Percentiles rank a stretch among this genome's conserved stretches.
phyloP scores from a whole-genome alignment of 2,329 filamentous ascomycete species.

The Sporothrix variecibatus region DNA sequence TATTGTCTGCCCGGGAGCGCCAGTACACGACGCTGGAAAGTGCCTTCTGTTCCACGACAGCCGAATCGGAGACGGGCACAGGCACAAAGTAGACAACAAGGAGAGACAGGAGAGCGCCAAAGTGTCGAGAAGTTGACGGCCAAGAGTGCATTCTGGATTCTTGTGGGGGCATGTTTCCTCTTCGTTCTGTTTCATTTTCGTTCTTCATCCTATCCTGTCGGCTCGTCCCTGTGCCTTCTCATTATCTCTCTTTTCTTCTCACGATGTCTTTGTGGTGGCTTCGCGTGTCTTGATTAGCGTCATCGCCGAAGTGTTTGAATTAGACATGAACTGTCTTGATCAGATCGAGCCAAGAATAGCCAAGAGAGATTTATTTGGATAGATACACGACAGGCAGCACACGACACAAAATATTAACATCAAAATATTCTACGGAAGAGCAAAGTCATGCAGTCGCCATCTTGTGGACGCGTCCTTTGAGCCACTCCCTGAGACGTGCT shows the following conservation, averaged over 20 bases:
- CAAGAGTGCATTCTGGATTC: neutral
- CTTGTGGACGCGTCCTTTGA: neutral
- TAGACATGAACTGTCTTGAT: conserved; percentile 1
- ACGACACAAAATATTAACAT: neutral
- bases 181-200: neutral
- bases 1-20: neutral
- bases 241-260: neutral
- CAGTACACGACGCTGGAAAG: neutral
- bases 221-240: neutral
- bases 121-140: neutral
- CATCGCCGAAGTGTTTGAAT: conserved; percentile 10
- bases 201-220: neutral
- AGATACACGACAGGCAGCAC: neutral
- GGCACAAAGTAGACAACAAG: neutral
- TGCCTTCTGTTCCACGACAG: conserved; percentile 3
- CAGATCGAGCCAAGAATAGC: neutral
- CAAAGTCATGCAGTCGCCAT: neutral
- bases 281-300: conserved; percentile 10
- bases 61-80: neutral
- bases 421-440: neutral
- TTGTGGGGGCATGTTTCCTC: neutral
- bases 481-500: neutral
- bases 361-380: neutral
- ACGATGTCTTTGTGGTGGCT: neutral
- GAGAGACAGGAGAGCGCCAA: conserved; percentile 1